phyloP scores from a whole-genome alignment of 2,329 filamentous ascomycete genomes.

The Huntiella omanensis region DNA sequence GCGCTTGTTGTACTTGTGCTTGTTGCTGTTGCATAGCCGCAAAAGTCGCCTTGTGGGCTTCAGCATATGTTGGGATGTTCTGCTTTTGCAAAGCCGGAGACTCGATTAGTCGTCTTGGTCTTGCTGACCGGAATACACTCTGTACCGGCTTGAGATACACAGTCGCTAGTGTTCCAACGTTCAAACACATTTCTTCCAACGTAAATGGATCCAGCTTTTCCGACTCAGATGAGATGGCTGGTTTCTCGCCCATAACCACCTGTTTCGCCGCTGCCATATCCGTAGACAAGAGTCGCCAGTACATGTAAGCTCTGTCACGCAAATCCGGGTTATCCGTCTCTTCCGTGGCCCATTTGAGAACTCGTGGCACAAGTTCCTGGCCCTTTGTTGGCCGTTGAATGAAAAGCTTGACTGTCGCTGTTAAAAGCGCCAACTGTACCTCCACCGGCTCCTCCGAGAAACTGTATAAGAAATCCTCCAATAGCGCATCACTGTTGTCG shows the following conservation, averaged over 20 bases:
- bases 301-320: slow-evolving; percentile 94
- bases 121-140: slow-evolving; percentile 81
- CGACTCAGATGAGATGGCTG: slow-evolving; percentile 85
- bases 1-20: background rate
- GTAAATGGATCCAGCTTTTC: slow-evolving; percentile 84
- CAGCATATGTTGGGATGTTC: slow-evolving; percentile 32
- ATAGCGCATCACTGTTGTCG: slow-evolving; percentile 81
- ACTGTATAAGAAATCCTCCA: slow-evolving; percentile 87
- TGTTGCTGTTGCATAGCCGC: background rate
- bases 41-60: slow-evolving; percentile 31
- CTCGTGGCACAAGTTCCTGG: slow-evolving; percentile 79
- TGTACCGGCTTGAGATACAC: slow-evolving; percentile 97
- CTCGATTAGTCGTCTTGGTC: slow-evolving; percentile 59
- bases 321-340: slow-evolving; percentile 98
- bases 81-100: slow-evolving; percentile 73
- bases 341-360: slow-evolving; percentile 95
- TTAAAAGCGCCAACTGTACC: slow-evolving; percentile 84
- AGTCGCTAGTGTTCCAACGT: slow-evolving; percentile 86
- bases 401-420: slow-evolving; percentile 92
- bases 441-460: slow-evolving; percentile 92
- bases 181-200: slow-evolving; percentile 91
- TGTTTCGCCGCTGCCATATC: slow-evolving; percentile 72
- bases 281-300: slow-evolving; percentile 89
- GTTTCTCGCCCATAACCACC: slow-evolving; percentile 95
- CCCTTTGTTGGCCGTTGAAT: slow-evolving; percentile 92